Base-by-base conservation (phyloP, 2,329 filamentous ascomycete species). In the Pestalotiopsis sp. region DNA sequence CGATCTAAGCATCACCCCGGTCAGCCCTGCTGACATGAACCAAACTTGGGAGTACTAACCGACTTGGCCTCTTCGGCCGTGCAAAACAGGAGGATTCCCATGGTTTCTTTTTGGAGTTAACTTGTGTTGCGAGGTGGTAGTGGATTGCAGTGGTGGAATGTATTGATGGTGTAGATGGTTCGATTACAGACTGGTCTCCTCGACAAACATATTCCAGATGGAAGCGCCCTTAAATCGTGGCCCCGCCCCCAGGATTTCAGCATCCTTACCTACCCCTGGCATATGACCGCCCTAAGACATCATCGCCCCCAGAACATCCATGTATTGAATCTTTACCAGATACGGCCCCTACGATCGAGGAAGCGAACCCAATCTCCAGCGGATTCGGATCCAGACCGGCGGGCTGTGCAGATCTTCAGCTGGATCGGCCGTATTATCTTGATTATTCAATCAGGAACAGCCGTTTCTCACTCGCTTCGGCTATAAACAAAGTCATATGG, bases 11-110 rank as follows among this genome's bases (percentile, higher is more conserved):
- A 22, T n/a, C 63, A 26, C 7, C 11, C 10, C 5, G 38, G n/a
- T 20, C 11, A 39, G 26, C 44, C 26, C 67, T 66, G 52, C 20
- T 57, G 52, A 57, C 52, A 57, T 22, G 26, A 64, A 13, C 9
- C 63, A 38, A 40, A 10, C 13, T 26, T 64, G 26, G 22, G n/a
- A 35, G 22, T 38, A 52, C 67, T 66, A 24, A 68, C 67, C 52
- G 63, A 38, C n/a, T 62, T 68, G 38, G 63, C 67, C 57, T 68
- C 57, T 57, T 62, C 26, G 17, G 64, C 67, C 4, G 30, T 63
- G 63, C 67, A 68, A 39, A 68, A 68, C 17, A 68, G 63, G 13
- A 68, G 20, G 40, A 68, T 65, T 20, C 20, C 22, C 38, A 57
- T 68, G 10, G 39, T 66, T 63, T 38, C 20, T 64, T 38, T 64